Evolutionary conservation across 306 rosid species (phyloP).

Genomic region (Pterocarpus macrocarpus): DNA sequence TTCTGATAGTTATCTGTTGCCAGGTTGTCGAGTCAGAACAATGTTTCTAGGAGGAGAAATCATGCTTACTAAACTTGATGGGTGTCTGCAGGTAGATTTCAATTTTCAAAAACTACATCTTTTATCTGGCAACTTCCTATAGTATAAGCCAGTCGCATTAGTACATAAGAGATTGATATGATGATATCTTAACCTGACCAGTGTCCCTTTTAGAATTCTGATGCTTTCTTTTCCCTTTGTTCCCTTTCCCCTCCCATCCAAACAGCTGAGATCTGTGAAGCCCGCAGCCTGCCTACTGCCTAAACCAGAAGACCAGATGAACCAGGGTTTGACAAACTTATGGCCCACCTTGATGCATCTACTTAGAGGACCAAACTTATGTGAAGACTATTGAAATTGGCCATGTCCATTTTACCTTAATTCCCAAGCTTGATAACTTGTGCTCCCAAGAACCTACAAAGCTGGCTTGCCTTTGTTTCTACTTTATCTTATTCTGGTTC

Average conservation of each 20-base stretch:
- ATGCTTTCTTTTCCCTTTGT: constrained; percentile 92
- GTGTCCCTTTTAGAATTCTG: constrained; percentile 83
- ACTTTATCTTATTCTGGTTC: constrained; percentile 60
- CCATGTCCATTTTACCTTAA: constrained; percentile 80
- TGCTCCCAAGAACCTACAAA: constrained; percentile 84
- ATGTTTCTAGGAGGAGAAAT: constrained; percentile 64
- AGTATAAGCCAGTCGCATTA: constrained; percentile 51
- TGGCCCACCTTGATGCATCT: constrained; percentile 94
- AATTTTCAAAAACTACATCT: constrained; percentile 50
- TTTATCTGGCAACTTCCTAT: constrained; percentile 55
- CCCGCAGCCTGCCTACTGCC: constrained; percentile 98
- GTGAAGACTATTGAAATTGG: constrained; percentile 70
- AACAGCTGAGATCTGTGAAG: constrained; percentile 99
- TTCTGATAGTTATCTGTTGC: constrained; percentile 43
- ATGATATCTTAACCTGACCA: constrained; percentile 75
- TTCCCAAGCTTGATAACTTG: constrained; percentile 78
- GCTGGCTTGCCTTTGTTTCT: constrained; percentile 64
- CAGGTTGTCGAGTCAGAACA: constrained; percentile 60
- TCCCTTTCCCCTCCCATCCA: constrained; percentile 94
- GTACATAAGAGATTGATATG: constrained; percentile 58
- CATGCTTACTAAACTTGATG: constrained; percentile 58
- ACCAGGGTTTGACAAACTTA: constrained; percentile 94
- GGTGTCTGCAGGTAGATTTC: constrained; percentile 52
- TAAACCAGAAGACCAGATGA: constrained; percentile 97
- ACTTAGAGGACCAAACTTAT: constrained; percentile 81